Conservation (phyloP, 768 basidiomycete species). For the Tricholoma saponaceum region DNA sequence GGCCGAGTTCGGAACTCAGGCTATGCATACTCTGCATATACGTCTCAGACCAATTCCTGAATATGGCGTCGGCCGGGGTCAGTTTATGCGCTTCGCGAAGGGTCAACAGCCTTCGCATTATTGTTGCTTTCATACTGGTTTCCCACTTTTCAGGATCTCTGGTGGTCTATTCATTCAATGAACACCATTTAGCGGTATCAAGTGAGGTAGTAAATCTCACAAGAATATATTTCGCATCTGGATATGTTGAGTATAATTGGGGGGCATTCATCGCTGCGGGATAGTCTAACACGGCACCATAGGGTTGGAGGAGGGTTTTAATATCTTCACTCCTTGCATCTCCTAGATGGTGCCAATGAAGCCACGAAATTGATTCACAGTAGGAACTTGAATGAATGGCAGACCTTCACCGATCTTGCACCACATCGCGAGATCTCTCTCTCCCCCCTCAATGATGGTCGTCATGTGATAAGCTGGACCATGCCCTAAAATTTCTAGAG, state of each 20-base stretch:
- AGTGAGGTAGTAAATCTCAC: neutral
- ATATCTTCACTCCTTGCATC: neutral
- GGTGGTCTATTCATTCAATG: neutral
- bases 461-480: neutral
- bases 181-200: neutral
- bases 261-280: neutral
- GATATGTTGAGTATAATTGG: neutral
- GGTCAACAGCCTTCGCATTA: neutral
- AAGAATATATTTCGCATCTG: neutral
- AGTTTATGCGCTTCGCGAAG: neutral
- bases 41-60: neutral
- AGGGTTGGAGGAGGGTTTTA: neutral
- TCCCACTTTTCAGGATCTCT: neutral
- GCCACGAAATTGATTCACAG: neutral
- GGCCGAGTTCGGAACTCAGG: no score
- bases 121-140: neutral
- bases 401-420: neutral
- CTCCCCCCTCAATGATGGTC: neutral
- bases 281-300: neutral
- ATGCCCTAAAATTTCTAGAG: neutral
- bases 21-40: neutral
- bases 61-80: neutral
- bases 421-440: neutral
- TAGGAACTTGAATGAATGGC: neutral
- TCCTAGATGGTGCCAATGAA: neutral